Percentiles rank a stretch among this genome's conserved stretches.
These are phyloP conservation scores for peach (Prunus persica) DNA, from an alignment of 306 rosid species.

Conservation along the genomic window DNA sequence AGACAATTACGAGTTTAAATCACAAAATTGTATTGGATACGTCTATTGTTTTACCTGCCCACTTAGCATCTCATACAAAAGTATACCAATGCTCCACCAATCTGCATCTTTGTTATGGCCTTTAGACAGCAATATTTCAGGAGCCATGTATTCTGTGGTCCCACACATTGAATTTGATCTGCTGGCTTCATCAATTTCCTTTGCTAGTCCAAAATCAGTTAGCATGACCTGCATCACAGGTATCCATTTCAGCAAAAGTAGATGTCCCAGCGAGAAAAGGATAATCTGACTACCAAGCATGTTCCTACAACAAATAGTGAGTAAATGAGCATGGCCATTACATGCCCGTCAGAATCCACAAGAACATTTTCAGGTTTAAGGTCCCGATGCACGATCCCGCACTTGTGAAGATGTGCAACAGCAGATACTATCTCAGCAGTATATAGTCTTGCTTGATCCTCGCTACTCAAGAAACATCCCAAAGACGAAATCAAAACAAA, in stretches of 20 bases:
- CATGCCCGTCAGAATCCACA: constrained; percentile 90
- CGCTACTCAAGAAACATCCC: constrained; percentile 60
- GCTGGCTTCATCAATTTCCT: constrained; percentile 77
- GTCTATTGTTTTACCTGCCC: constrained; percentile 62
- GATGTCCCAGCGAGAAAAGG: constrained; percentile 1
- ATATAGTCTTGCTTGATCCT: constrained; percentile 94
- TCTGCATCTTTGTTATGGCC: constrained; percentile 98
- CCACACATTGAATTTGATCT: constrained; percentile 97
- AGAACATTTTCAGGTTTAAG: constrained; percentile 97
- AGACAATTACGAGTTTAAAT: not conserved
- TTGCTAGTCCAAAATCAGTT: constrained; percentile 93
- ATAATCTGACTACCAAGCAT: constrained; percentile 15
- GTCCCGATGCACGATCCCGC: constrained; percentile 91
- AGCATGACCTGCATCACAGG: constrained; percentile 67
- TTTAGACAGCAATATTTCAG: constrained; percentile 73
- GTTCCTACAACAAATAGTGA: constrained; percentile 21
- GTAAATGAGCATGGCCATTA: constrained; percentile 39
- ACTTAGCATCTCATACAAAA: constrained; percentile 87
- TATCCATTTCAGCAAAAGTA: constrained; percentile 6
- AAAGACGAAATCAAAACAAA: constrained; percentile 28
- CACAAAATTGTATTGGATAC: not conserved
- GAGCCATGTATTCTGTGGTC: constrained; percentile 95
- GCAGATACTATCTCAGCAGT: constrained; percentile 95
- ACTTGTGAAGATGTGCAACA: constrained; percentile 85
- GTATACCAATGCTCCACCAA: constrained; percentile 96